phyloP scores from a whole-genome alignment of 352 stramenopile genomes.

The Phytophthora pseudosyringae region DNA sequence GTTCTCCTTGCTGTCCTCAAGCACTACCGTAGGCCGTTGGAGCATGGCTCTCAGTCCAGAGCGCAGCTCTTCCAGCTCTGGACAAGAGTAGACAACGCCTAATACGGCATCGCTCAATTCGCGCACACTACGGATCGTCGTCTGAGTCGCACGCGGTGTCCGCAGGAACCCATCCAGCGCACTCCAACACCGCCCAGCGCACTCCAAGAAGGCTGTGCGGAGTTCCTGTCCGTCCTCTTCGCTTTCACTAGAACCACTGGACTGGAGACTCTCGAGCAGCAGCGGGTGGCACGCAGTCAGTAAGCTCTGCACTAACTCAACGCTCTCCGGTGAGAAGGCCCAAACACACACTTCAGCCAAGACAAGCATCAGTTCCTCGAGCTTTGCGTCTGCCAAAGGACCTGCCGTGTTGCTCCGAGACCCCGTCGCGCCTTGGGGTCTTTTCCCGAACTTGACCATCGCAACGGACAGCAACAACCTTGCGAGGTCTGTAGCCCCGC shows the following conservation, averaged over 20 bases:
- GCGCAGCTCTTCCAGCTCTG: slow-evolving; percentile 17
- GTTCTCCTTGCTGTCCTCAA: slow-evolving; percentile 29
- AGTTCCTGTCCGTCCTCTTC: slow-evolving; percentile 27
- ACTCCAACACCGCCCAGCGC: slow-evolving; percentile 21
- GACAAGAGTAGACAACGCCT: slow-evolving; percentile 25
- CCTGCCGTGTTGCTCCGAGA: not conserved
- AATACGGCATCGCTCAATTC: slow-evolving; percentile 31
- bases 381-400: not conserved
- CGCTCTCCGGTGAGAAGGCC: slow-evolving; percentile 31
- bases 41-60: slow-evolving; percentile 20
- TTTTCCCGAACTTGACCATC: not conserved
- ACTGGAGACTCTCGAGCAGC: slow-evolving; percentile 29
- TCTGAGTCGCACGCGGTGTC: slow-evolving; percentile 15
- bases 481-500: slow-evolving; percentile 22
- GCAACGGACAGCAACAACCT: slow-evolving; percentile 21
- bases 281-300: slow-evolving; percentile 25
- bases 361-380: slow-evolving; percentile 38
- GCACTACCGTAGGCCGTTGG: slow-evolving; percentile 22
- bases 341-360: slow-evolving; percentile 42
- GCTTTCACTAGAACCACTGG: slow-evolving; percentile 4
- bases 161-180: slow-evolving; percentile 22
- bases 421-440: not conserved
- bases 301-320: slow-evolving; percentile 34
- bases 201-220: slow-evolving; percentile 19
- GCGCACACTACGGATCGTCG: slow-evolving; percentile 19